Base-by-base conservation (phyloP, 2,329 filamentous ascomycete genomes). In the Neonectria faginata region DNA sequence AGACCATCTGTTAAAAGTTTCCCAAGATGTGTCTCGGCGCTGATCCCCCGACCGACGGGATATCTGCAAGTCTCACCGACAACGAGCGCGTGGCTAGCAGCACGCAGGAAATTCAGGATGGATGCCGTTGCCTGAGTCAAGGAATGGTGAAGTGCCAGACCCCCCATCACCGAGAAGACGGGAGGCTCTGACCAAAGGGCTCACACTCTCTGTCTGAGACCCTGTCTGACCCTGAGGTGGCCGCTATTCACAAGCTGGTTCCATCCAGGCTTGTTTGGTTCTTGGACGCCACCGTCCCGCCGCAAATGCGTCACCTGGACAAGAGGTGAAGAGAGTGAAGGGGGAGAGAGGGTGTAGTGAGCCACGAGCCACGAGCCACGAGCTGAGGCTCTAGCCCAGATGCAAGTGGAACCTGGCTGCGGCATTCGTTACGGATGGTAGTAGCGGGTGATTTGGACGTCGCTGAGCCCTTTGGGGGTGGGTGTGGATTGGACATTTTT, bases 51-150 rank as follows among this genome's bases (percentile, higher is more conserved):
- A 42, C 47, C 31, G 47, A 50, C 48, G 60, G 50, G 60, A 48
- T 62, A 65, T 50, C 59, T 64, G 57, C 50, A 41, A 70, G 62
- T 71, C 60, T 69, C 62, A 62, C 65, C 60, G 62, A 45, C 20
- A 50, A 36, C 33, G 44, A 42, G 52, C 51, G 51, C 48, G 48
- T 27, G 27, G 39, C 42, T 42, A 42, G 39, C 33, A 36, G 33
- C 33, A 36, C 33, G 12, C 33, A 36, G 33, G 9, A 33, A 25
- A 25, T 5, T 25, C 22, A 3, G 22, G 22, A 25, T 25, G 22
- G 22, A 25, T 25, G 22, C 22, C 22, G 22, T 25, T 25, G 22
- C 22, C 22, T 25, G 22, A 25, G 22, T 25, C 22, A 25, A 25
- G 22, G 22, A 25, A 25, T 25, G 22, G 22, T 25, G 5, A 25